Percentiles rank a stretch among this genome's conserved stretches.
phyloP scores from a whole-genome alignment of 169 alveolate genomes.

The Plasmodium fragile region DNA sequence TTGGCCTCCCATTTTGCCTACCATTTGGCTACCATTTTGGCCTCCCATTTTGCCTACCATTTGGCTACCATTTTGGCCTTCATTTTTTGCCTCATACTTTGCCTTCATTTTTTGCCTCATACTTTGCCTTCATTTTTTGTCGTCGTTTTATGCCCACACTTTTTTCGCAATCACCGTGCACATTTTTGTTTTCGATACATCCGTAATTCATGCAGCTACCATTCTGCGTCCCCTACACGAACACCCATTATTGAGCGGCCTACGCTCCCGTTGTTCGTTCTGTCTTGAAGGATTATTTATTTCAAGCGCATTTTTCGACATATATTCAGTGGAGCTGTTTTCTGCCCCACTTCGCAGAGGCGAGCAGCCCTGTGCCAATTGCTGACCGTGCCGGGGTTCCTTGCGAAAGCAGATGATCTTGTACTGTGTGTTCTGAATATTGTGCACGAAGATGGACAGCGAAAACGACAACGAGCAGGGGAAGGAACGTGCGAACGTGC shows the following conservation, averaged over 20 bases:
- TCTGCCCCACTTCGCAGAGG: neutral
- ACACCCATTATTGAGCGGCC: neutral
- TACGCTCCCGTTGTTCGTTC: neutral
- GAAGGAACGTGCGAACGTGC: neutral
- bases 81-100: neutral
- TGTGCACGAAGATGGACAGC: constrained; percentile 13
- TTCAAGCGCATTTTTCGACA: neutral
- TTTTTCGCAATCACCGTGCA: neutral
- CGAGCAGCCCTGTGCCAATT: neutral
- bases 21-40: too few relatives aligned
- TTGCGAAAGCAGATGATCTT: neutral
- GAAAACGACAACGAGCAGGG: constrained; percentile 6
- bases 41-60: too few relatives aligned
- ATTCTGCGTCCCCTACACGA: neutral
- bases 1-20: too few relatives aligned
- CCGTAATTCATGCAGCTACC: neutral
- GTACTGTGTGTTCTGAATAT: neutral
- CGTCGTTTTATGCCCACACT: neutral
- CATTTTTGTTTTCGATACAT: neutral
- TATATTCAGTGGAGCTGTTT: neutral
- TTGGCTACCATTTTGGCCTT: too few relatives aligned
- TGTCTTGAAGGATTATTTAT: neutral
- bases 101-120: neutral
- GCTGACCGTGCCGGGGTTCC: neutral
- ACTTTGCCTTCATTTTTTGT: neutral